Percentiles rank a stretch among this genome's conserved stretches.
phyloP scores from a whole-genome alignment of 2,329 filamentous ascomycete genomes.

The Venturiaceae sp. region DNA sequence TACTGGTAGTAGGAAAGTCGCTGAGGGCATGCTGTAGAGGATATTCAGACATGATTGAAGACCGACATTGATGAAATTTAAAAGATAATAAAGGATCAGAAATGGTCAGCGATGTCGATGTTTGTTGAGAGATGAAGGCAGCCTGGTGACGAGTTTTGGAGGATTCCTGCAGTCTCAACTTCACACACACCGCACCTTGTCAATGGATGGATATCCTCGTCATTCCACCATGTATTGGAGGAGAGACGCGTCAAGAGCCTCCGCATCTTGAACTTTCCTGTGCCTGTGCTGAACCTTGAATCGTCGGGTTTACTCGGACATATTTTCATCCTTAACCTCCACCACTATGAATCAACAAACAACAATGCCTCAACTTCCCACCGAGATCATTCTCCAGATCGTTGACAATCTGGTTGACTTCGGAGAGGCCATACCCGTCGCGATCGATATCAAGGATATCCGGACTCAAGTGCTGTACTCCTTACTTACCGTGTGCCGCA shows the following conservation, averaged over 20 bases:
- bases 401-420: conserved; percentile 16
- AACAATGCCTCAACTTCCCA: conserved; percentile 12
- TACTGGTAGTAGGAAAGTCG: not conserved
- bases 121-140: too few species aligned
- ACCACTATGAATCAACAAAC: not conserved
- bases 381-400: conserved; percentile 20
- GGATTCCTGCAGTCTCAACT: not conserved
- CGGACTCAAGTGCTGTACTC: conserved; percentile 33
- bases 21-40: not conserved
- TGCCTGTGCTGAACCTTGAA: too few species aligned
- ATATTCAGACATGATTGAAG: not conserved
- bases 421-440: conserved; percentile 8
- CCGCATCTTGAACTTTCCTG: too few species aligned
- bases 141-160: too few species aligned
- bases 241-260: not conserved
- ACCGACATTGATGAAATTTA: not conserved
- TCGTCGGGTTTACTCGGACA: not conserved
- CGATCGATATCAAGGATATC: conserved; percentile 27
- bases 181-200: not conserved
- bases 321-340: not conserved
- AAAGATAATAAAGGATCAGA: not conserved
- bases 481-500: conserved; percentile 34
- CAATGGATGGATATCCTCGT: too few species aligned
- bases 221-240: too few species aligned
- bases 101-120: too few species aligned